These are phyloP conservation scores for Hawksworthiomyces lignivorus DNA, from an alignment of 2,329 filamentous ascomycete species.

Conservation along the genomic window DNA sequence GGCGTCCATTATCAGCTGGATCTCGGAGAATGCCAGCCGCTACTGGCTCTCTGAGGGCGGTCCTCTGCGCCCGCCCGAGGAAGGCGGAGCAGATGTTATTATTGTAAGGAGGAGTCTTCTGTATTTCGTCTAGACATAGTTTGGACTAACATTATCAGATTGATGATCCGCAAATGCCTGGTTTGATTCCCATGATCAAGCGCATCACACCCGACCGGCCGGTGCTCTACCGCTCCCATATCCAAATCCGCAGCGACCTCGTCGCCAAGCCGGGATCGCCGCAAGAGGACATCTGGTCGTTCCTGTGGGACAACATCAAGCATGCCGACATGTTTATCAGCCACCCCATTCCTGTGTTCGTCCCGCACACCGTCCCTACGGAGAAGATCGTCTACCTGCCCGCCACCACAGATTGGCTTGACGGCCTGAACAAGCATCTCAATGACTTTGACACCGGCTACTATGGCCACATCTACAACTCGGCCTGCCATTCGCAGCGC, in stretches of 20 bases:
- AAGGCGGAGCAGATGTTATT: conserved; percentile 69
- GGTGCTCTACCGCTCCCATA: conserved; percentile 74
- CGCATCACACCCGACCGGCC: conserved; percentile 62
- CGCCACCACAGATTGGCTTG: conserved; percentile 76
- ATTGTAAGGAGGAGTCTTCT: conserved; percentile 37
- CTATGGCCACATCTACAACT: conserved; percentile 68
- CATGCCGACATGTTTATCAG: conserved; percentile 72
- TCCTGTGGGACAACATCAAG: conserved; percentile 65
- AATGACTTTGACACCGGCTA: conserved; percentile 62
- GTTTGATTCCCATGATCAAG: conserved; percentile 69
- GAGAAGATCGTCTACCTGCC: conserved; percentile 68
- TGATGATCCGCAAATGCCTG: conserved; percentile 80
- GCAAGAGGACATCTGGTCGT: conserved; percentile 67
- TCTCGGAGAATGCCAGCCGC: conserved; percentile 61
- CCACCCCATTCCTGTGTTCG: conserved; percentile 69
- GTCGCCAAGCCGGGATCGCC: conserved; percentile 54
- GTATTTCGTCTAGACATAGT: background rate
- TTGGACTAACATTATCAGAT: conserved; percentile 37
- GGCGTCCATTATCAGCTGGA: conserved; percentile 60
- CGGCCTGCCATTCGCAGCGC: conserved; percentile 49
- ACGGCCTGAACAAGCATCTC: conserved; percentile 72
- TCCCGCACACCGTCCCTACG: conserved; percentile 57
- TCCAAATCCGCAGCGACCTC: conserved; percentile 72
- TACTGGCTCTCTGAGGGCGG: conserved; percentile 67
- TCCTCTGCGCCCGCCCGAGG: conserved; percentile 53